Evolutionary conservation across 2,329 filamentous ascomycete genomes (phyloP).

Genomic region (Lasiodiplodia gonubiensis): DNA sequence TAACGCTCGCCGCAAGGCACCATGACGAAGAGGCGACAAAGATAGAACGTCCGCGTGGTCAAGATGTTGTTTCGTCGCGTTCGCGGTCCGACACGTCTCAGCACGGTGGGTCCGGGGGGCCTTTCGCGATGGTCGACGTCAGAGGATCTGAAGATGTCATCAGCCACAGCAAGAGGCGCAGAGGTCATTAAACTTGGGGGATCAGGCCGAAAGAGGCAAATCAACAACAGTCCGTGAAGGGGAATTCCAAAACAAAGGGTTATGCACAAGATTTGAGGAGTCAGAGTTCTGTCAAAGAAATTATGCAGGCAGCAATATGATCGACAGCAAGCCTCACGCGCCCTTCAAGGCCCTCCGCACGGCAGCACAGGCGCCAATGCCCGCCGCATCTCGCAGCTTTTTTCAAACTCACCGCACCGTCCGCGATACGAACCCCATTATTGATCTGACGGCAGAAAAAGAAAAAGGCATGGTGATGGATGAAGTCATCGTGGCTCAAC

Average conservation of each 20-base stretch:
- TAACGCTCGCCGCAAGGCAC: neutral
- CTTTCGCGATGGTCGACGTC: neutral
- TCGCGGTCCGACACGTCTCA: constrained; percentile 9
- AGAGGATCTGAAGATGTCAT: neutral
- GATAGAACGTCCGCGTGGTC: neutral
- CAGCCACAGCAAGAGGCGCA: constrained; percentile 9
- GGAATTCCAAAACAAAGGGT: constrained; percentile 15
- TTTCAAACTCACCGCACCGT: constrained; percentile 16
- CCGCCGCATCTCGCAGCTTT: no score
- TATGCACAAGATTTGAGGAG: neutral
- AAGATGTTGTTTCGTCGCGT: neutral
- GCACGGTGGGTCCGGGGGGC: neutral
- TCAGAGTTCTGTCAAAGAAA: neutral
- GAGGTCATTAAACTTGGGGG: neutral
- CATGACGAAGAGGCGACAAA: neutral
- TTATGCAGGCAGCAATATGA: constrained; percentile 17
- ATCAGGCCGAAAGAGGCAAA: neutral
- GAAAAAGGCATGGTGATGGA: neutral
- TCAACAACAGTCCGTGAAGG: neutral
- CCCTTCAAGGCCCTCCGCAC: constrained; percentile 9
- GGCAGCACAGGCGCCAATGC: neutral
- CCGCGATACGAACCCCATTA: neutral
- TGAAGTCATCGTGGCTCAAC: constrained; percentile 17
- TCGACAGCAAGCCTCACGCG: constrained; percentile 15
- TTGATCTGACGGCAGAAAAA: constrained; percentile 6